These are phyloP conservation scores for Phaseolus lunatus DNA, from an alignment of 306 rosid species.

Conservation along the genomic window DNA sequence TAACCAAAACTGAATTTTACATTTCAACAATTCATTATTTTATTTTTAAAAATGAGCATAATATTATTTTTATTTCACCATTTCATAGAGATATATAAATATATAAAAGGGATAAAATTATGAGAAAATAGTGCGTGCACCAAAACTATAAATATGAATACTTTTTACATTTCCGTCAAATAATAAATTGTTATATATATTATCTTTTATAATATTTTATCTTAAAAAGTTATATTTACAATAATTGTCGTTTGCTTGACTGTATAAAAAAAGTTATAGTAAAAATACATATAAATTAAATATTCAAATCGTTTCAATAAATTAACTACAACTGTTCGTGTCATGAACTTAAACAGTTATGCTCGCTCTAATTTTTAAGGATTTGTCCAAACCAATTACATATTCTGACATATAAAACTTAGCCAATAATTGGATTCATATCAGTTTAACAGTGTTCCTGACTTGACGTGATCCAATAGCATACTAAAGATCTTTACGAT, in stretches of 20 bases:
- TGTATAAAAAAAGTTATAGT: no score
- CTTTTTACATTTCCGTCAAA: no score
- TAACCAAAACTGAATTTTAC: background rate
- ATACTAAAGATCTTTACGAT: background rate
- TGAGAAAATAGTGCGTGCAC: no score
- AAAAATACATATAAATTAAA: no score
- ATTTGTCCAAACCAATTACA: background rate
- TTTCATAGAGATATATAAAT: accelerated
- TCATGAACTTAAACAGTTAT: background rate
- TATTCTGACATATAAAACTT: background rate
- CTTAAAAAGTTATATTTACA: no score
- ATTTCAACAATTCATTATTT: background rate
- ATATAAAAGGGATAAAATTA: no score
- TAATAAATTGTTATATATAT: no score
- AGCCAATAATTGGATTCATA: background rate
- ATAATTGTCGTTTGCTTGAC: no score
- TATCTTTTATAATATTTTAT: no score
- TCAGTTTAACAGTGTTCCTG: background rate
- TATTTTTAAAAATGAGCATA: no score
- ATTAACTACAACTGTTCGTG: background rate
- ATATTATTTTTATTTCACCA: no score
- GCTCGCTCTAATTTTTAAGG: background rate
- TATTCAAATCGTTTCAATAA: background rate
- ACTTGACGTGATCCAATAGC: background rate
- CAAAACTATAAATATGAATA: no score